Evolutionary conservation across 2,329 filamentous ascomycete genomes (phyloP), one percentile per base, ranked within the genome.

Genomic region (Ustulina deusta): DNA sequence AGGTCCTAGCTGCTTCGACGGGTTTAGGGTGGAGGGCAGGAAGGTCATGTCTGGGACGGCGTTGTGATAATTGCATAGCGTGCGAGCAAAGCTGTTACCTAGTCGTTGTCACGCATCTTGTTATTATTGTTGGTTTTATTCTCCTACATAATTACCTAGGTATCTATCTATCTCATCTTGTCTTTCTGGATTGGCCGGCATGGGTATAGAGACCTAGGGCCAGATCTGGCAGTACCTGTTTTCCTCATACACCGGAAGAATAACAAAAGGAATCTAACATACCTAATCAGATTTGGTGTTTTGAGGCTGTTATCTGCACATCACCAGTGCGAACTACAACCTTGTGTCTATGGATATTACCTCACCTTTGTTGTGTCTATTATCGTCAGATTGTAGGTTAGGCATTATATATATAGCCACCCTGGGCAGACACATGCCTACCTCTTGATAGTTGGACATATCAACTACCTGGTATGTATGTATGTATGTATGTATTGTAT

Each of bases 61-160:
- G 67, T 69, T 68, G 66, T 64, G 64, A 65, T 48, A 34, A 69
- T 63, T 69, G 69, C 69, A 71, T 71, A 71, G 69, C 69, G 69
- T 66, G 64, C 60, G 69, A 68, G 65, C 59, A 64, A 62, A 60
- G 65, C 59, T 64, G 56, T 68, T 68, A 56, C 38, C 52, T 3
- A 51, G 57, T 58, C n/a, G 52, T 44, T 63, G 46, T 63, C 52
- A 49, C 54, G 36, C 58, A 49, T 48, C 27, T 51, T 55, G 40
- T 59, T 65, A 51, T 46, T 54, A 36, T 61, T 36, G 34, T 59
- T 68, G 48, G 61, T 51, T 48, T 67, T 63, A 57, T 63, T 63
- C 56, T 48, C 49, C 38, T 62, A 68, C 55, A 69, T 66, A 66
- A 58, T 60, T 63, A 38, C 51, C 52, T 51, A 36, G 42, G 58